phyloP scores from a whole-genome alignment of 2,329 filamentous ascomycete genomes.

The Ophiostoma piceae region DNA sequence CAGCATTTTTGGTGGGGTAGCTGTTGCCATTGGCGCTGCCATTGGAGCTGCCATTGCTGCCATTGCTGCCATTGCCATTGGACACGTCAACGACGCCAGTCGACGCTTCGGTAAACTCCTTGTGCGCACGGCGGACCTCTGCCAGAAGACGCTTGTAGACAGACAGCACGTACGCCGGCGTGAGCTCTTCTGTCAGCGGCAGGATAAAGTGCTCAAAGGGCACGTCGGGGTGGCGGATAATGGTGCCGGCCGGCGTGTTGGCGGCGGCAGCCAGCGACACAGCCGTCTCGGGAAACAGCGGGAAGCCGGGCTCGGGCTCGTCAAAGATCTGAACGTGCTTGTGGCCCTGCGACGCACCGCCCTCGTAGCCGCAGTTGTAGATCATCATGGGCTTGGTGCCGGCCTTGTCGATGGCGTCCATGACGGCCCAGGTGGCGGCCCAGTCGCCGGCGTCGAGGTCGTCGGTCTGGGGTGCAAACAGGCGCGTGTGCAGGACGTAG shows the following conservation, averaged over 20 bases:
- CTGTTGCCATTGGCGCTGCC: background rate
- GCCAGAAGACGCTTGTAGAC: conserved; percentile 27
- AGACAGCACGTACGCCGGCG: conserved; percentile 21
- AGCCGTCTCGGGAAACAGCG: conserved; percentile 28
- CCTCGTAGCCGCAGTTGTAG: conserved; percentile 43
- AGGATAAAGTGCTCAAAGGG: conserved; percentile 28
- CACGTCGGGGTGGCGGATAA: conserved; percentile 26
- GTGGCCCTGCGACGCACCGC: conserved; percentile 41
- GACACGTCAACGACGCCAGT: background rate
- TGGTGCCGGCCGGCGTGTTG: background rate
- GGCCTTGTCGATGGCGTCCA: conserved; percentile 29
- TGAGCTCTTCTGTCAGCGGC: conserved; percentile 21
- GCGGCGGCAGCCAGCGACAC: background rate
- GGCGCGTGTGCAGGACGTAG: conserved; percentile 38
- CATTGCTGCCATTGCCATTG: background rate
- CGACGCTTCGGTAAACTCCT: conserved; percentile 10
- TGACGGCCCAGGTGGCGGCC: conserved; percentile 36
- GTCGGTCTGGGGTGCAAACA: conserved; percentile 37
- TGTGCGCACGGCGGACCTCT: conserved; percentile 25
- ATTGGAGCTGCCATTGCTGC: background rate
- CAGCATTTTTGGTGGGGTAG: background rate
- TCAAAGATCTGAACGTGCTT: conserved; percentile 43
- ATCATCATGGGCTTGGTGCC: conserved; percentile 36
- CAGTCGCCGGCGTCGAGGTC: conserved; percentile 37
- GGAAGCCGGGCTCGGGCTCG: conserved; percentile 30